These are phyloP conservation scores for Aethionema arabicum DNA, from an alignment of 345 rosid species.

Conservation along the genomic window DNA sequence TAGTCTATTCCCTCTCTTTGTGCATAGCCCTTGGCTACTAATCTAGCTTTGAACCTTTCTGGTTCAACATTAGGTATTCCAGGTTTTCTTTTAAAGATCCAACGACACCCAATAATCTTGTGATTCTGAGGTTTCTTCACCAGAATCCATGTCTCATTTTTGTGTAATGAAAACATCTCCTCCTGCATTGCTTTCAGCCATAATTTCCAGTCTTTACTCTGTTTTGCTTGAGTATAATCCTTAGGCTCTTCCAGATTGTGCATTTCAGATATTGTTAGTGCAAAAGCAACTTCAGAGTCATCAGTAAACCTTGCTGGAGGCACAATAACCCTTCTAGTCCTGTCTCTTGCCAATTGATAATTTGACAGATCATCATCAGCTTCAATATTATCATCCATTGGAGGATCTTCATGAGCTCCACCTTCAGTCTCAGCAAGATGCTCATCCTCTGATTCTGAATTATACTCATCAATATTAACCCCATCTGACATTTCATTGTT, in stretches of 20 bases:
- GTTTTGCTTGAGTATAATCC: neutral
- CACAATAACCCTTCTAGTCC: neutral
- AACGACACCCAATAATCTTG: neutral
- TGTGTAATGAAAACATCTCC: neutral
- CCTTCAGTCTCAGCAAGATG: neutral
- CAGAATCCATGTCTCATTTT: neutral
- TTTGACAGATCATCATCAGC: neutral
- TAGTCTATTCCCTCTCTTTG: neutral
- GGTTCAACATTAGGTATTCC: neutral
- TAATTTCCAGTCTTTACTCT: neutral
- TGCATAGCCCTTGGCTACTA: neutral
- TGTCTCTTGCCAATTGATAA: neutral
- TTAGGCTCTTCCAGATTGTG: neutral
- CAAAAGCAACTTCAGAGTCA: neutral
- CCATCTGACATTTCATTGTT: neutral
- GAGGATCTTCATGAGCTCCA: neutral
- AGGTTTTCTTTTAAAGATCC: neutral
- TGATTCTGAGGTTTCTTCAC: too few species aligned
- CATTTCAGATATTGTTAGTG: neutral
- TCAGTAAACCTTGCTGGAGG: neutral
- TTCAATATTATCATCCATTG: neutral
- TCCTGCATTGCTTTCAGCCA: neutral
- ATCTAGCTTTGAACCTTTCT: neutral
- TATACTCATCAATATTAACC: neutral
- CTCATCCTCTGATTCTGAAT: neutral